Evolutionary conservation across 257 asterid species (phyloP), one percentile per base, ranked within the genome.

Genomic region (Anisodus tanguticus): DNA sequence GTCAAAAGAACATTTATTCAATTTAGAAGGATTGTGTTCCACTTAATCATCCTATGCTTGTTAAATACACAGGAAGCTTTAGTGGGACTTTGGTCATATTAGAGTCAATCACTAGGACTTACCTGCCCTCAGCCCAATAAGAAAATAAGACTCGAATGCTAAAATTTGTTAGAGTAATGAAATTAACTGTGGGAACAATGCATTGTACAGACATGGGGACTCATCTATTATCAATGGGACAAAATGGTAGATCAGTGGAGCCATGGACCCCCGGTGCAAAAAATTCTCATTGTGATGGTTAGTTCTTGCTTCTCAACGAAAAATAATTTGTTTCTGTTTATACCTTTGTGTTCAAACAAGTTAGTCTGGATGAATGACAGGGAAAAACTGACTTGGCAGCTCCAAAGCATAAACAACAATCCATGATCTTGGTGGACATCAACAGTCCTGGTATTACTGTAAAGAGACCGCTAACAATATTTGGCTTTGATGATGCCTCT

Each of bases 211-310:
- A 83, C 80, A 87, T 31, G 98, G 90, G 60, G 91, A 92, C 89
- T 92, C 95, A 0, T 96, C 92, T 86, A 88, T 96, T 87, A 91
- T 96, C 88, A 94, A 96, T 49, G 99, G 99, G 84, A 92, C 88
- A 69, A 96, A 96, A 87, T 96, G 99, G 99, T 96, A 98, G 99
- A 94, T 98, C 7, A 96, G 98, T 45, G 99, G 99, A 85, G 99
- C 99, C 87, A 94, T 96, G 99, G 98, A 96, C 89, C 99, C 98
- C 64, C 86, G 99, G 92, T 96, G 99, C 90, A 92, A 92, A 92
- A 92, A 86, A 79, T 96, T 86, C 98, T 96, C 87, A 92, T 96
- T 63, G 95, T 94, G 85, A 96, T 96, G 98, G 99, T 96, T 85
- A 88, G 94, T 87, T 86, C 6, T 74, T 41, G 77, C 79, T 41